Conservation (phyloP, 1,284 basidiomycete species). For the Cerrena zonata region DNA sequence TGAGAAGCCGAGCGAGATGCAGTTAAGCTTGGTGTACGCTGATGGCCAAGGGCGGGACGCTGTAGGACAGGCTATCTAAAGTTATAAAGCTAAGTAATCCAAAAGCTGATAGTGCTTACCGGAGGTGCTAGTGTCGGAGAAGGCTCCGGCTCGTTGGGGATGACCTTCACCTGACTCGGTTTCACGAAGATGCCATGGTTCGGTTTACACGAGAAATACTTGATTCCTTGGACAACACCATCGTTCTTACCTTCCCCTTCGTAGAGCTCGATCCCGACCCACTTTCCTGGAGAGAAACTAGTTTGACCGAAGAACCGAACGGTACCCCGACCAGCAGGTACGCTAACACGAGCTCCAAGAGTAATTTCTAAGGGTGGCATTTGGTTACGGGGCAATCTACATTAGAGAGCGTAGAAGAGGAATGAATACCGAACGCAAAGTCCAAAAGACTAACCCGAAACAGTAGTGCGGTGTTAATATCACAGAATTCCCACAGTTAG, state of each 20-base stretch:
- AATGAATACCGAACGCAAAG: too few species aligned
- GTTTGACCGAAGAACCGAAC: constrained; percentile 86
- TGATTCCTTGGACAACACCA: constrained; percentile 77
- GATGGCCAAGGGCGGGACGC: constrained; percentile 30
- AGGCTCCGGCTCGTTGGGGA: constrained; percentile 42
- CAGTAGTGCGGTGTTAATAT: not conserved
- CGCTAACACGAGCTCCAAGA: constrained; percentile 65
- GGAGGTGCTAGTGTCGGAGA: constrained; percentile 20
- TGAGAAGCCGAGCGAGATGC: constrained; percentile 31
- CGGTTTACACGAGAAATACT: constrained; percentile 80
- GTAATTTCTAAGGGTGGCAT: constrained; percentile 28
- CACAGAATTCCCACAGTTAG: not conserved
- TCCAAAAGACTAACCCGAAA: too few species aligned
- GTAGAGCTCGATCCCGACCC: constrained; percentile 89
- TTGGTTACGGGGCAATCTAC: not conserved
- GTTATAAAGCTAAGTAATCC: not conserved
- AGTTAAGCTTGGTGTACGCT: constrained; percentile 34
- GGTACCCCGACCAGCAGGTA: constrained; percentile 74
- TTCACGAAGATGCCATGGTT: constrained; percentile 87
- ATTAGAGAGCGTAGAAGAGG: too few species aligned
- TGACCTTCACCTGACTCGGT: constrained; percentile 76
- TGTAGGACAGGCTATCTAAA: constrained; percentile 16
- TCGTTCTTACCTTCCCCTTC: constrained; percentile 92
- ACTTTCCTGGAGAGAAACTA: constrained; percentile 82
- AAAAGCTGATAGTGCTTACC: constrained; percentile 15